Percentiles rank a stretch among this genome's conserved stretches.
Conservation (phyloP, 345 rosid genomes). For the Camelina laxa region DNA sequence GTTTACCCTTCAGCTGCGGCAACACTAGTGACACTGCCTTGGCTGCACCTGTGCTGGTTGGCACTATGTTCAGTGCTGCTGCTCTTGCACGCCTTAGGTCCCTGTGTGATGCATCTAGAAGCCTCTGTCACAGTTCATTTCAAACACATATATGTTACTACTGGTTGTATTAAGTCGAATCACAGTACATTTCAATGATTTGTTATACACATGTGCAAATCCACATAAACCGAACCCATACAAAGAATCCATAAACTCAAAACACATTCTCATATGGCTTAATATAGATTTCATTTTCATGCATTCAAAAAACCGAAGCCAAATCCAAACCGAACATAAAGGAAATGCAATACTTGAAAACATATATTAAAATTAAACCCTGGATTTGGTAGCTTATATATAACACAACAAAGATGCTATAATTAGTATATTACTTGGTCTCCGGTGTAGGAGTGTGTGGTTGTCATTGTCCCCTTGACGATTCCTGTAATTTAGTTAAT, state of each 20-base stretch:
- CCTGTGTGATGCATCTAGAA: slow-evolving; percentile 95
- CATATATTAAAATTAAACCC: too few relatives aligned
- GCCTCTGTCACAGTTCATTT: slow-evolving; percentile 63
- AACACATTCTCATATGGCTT: too few relatives aligned
- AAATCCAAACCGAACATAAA: too few relatives aligned
- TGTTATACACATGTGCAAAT: background rate
- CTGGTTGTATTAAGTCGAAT: background rate
- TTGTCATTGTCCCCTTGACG: slow-evolving; percentile 98
- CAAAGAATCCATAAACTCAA: too few relatives aligned
- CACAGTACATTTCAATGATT: background rate
- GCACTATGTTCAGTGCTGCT: slow-evolving; percentile 94
- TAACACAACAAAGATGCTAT: background rate
- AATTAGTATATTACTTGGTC: slow-evolving; percentile 78
- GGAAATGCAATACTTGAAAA: too few relatives aligned
- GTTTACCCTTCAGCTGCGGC: slow-evolving; percentile 98
- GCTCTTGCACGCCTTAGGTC: slow-evolving; percentile 99
- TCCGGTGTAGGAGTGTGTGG: slow-evolving; percentile 98
- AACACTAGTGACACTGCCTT: slow-evolving; percentile 95
- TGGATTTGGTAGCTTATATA: too few relatives aligned
- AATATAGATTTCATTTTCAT: too few relatives aligned
- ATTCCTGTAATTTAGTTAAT: slow-evolving; percentile 59
- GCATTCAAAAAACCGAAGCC: too few relatives aligned
- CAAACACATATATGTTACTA: background rate
- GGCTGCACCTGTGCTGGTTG: slow-evolving; percentile 99
- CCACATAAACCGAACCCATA: background rate